Percentiles rank a stretch among this genome's conserved stretches.
Evolutionary conservation across 352 stramenopile genomes (phyloP).

Genomic region (Globisporangium carolinianum): DNA sequence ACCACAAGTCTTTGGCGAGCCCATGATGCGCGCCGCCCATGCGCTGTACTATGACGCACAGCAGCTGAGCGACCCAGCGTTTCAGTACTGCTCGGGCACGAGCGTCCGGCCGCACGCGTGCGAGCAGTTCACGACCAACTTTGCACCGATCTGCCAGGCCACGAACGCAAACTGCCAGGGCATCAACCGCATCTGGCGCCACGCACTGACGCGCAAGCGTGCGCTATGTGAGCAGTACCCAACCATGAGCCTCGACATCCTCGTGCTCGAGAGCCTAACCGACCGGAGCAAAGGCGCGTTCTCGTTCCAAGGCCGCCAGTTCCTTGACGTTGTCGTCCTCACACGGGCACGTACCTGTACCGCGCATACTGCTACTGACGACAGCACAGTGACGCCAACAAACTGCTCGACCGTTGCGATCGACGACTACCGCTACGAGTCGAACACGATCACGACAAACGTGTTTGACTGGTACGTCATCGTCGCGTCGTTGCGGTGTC

Average conservation of each 20-base stretch:
- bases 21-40: conserved; percentile 9
- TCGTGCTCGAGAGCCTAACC: conserved; percentile 18
- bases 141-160: conserved; percentile 2
- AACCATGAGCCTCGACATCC: conserved; percentile 10
- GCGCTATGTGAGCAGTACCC: conserved; percentile 6
- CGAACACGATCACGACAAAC: conserved; percentile 3
- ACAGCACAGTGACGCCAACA: neutral
- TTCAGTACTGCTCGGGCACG: conserved; percentile 6
- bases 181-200: conserved; percentile 5
- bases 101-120: neutral
- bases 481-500: conserved; percentile 1
- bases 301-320: conserved; percentile 12
- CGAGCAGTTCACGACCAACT: neutral
- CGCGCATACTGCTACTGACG: neutral
- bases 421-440: conserved; percentile 15
- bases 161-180: conserved; percentile 7
- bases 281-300: conserved; percentile 6
- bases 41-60: conserved; percentile 12
- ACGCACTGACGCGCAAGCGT: conserved; percentile 5
- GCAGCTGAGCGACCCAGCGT: neutral
- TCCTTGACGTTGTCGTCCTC: conserved; percentile 13
- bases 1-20: conserved; percentile 16
- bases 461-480: conserved; percentile 7
- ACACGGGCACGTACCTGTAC: conserved; percentile 1
- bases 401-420: conserved; percentile 6